Evolutionary conservation across 208 protist genomes (phyloP).

Genomic region (Leishmania lainsoni): DNA sequence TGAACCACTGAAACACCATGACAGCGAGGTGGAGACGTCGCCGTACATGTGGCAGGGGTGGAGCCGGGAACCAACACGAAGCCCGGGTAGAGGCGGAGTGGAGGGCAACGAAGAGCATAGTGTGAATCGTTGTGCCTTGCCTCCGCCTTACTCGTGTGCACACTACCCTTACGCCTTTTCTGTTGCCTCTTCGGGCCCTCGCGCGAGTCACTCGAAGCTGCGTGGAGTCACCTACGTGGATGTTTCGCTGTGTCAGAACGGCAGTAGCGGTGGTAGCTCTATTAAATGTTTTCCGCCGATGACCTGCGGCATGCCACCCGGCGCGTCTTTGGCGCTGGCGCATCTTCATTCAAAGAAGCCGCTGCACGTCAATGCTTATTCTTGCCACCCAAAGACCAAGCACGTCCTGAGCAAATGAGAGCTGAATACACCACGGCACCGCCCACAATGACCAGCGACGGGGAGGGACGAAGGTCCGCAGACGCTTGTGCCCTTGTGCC

Average conservation of each 20-base stretch:
- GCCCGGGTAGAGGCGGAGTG: too few relatives aligned
- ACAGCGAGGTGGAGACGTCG: not conserved
- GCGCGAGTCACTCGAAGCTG: not conserved
- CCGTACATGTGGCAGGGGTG: not conserved
- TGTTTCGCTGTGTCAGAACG: not conserved
- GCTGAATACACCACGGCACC: not conserved
- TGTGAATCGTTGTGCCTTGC: not conserved
- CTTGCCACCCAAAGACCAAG: not conserved
- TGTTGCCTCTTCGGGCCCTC: not conserved
- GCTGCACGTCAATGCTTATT: not conserved
- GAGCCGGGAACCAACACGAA: not conserved
- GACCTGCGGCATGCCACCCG: not conserved
- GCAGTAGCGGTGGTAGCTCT: not conserved
- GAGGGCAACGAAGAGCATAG: not conserved
- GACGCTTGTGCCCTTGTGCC: not conserved
- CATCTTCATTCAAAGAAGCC: not conserved
- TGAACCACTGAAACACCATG: conserved; percentile 4
- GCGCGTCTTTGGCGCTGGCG: not conserved
- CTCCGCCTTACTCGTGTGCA: not conserved
- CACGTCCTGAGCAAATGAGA: not conserved
- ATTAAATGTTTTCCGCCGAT: not conserved
- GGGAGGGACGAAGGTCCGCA: not conserved
- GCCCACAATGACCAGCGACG: not conserved
- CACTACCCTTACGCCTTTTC: conserved; percentile 11
- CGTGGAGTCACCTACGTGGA: not conserved